Evolutionary conservation across 2,329 filamentous ascomycete genomes (phyloP), one percentile per base, ranked within the genome.

Genomic region (Apiospora rasikravindrae): DNA sequence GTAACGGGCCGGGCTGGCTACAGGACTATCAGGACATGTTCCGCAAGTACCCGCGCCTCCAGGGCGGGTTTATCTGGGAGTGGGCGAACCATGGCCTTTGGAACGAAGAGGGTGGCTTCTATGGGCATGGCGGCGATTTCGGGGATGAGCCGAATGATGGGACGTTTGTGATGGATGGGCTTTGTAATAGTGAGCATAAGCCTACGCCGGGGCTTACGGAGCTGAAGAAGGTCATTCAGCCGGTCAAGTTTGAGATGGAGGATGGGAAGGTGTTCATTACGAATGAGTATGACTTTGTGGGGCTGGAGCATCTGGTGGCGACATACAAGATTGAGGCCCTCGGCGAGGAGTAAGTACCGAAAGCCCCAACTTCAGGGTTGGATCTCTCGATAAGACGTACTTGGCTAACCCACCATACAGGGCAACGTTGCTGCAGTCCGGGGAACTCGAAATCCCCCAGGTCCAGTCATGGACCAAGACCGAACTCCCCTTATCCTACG

Each of bases 1-100:
- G 92, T 7, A 94, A 94, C 76, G 92, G 91, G 0, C 92, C 92
- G 0, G 92, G 92, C 1, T 88, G 88, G 45, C 84, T 94, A 14
- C 87, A 91, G 73, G 92, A 93, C 73, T 94, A 94, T 73, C 85
- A 92, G 68, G 84, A 90, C 53, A 85, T 87, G 0, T 94, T 93
- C 82, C 87, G 88, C 26, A 84, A 85, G 40, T 83, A 92, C 73
- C 87, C 87, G 0, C 86, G 87, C 2, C 85, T 93, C 0, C 91
- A 93, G 77, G 92, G 92, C 14, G 92, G 91, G 0, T 91, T 88
- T 73, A 87, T 92, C 75, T 92, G 90, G 89, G 89, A 91, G 76
- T 92, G 89, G 89, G 88, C 87, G 0, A 91, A 90, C 80, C 89
- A 91, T 70, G 88, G 89, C 0, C 79, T 91, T 0, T 85, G 84